Percentiles rank a stretch among this genome's conserved stretches.
Conservation (phyloP, 768 basidiomycete species). For the Tulasnella sp. region DNA sequence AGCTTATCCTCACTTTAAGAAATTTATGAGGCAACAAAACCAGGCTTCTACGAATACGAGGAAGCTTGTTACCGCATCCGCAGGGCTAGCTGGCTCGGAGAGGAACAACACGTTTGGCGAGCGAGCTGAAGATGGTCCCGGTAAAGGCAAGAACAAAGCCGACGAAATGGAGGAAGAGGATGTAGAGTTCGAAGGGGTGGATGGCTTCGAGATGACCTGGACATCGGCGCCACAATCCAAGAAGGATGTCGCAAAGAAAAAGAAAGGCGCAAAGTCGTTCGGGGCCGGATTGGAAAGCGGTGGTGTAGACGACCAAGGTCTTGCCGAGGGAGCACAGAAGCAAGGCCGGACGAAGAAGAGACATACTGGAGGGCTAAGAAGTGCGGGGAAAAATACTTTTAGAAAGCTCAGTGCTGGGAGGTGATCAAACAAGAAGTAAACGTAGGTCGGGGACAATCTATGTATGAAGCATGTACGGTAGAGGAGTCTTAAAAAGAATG, state of each 20-base stretch:
- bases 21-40: not conserved
- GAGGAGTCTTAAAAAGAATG: not conserved
- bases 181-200: slow-evolving; percentile 58
- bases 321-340: slow-evolving; percentile 64
- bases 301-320: slow-evolving; percentile 45
- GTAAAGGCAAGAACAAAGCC: not conserved
- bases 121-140: not conserved
- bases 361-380: slow-evolving; percentile 52
- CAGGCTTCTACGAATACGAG: not conserved
- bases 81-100: slow-evolving; percentile 34
- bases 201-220: slow-evolving; percentile 37
- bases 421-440: not conserved
- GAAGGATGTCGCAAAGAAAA: slow-evolving; percentile 39
- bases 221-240: slow-evolving; percentile 30
- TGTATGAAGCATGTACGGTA: not conserved
- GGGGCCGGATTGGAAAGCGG: slow-evolving; percentile 89
- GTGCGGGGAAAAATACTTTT: slow-evolving; percentile 87
- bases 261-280: slow-evolving; percentile 69
- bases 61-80: slow-evolving; percentile 26
- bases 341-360: slow-evolving; percentile 61
- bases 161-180: slow-evolving; percentile 27
- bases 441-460: not conserved
- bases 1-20: slow-evolving; percentile 12
- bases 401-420: slow-evolving; percentile 18
- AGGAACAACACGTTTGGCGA: slow-evolving; percentile 32